Evolutionary conservation across 148 eudicot species (phyloP), one percentile per base, ranked within the genome.

Genomic region (Fagopyrum esculentum): DNA sequence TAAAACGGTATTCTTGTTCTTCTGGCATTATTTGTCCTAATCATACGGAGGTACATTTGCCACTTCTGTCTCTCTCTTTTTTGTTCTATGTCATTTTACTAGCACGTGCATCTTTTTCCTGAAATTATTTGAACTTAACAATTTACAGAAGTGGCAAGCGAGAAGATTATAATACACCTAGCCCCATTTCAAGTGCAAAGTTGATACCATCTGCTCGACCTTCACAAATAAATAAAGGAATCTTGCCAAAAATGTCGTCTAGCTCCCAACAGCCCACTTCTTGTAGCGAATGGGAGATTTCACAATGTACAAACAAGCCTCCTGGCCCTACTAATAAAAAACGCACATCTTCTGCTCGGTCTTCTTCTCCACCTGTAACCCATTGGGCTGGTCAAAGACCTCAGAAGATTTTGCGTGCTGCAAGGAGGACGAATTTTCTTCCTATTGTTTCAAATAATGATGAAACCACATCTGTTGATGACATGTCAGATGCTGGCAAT

Each of bases 361-460:
- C 88, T 78, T 77, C 89, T 52, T 89, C 91, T 54, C 88, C 87
- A 69, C 89, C 90, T 75, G 91, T 86, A 69, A 81, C 82, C 17
- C 89, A 82, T 22, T 86, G 91, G 90, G 83, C 83, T 59, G 79
- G 85, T 75, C 91, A 85, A 75, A 84, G 88, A 78, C 88, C 88
- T 73, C 94, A 83, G 73, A 90, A 90, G 82, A 90, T 81, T 16
- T 85, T 91, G 26, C 86, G 91, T 61, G 77, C 91, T 6, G 90
- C 94, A 69, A 86, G 91, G 80, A 84, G 89, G 80, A 86, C 85
- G 68, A 87, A 83, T 76, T 82, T 86, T 47, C 74, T 83, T 72
- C 89, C 91, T 50, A 82, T 82, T 19, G 79, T 82, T 76, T 75
- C 89, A 55, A 82, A 77, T 73, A 77, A 80, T 73, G 88, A 82